Conservation (phyloP, 345 rosid species). For the Salix udensis region DNA sequence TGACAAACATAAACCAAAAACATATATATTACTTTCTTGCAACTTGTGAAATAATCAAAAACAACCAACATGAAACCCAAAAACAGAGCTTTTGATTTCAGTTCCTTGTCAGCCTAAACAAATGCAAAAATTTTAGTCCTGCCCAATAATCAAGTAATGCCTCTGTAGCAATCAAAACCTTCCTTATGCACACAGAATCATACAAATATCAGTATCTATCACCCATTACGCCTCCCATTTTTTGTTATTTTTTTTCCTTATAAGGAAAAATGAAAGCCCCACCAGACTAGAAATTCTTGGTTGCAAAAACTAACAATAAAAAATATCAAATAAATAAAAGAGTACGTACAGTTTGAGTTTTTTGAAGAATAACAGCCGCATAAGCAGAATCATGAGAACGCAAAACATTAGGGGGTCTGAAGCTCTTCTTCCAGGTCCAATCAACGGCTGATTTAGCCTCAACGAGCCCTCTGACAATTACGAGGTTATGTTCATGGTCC, state of each 20-base stretch:
- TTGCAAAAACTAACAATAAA: neutral
- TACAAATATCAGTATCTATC: neutral
- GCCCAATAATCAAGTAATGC: neutral
- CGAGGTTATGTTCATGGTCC: slow-evolving; percentile 28
- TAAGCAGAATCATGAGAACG: slow-evolving; percentile 71
- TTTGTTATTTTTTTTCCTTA: neutral
- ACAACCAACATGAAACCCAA: neutral
- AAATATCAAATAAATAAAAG: neutral
- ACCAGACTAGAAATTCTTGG: neutral
- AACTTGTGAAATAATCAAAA: neutral
- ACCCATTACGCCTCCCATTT: neutral
- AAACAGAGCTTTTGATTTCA: no score
- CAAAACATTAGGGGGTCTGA: slow-evolving; percentile 33
- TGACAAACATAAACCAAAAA: neutral
- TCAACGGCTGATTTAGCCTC: slow-evolving; percentile 47
- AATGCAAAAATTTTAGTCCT: neutral
- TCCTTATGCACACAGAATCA: neutral
- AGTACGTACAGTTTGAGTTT: slow-evolving; percentile 64
- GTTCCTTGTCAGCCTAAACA: neutral
- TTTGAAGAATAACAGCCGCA: slow-evolving; percentile 73
- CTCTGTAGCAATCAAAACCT: neutral
- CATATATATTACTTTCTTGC: neutral
- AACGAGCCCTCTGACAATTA: slow-evolving; percentile 63
- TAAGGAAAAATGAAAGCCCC: neutral
- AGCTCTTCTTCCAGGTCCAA: slow-evolving; percentile 44